A percentile compares a stretch with the other conserved stretches of the same genome.
Conservation (phyloP, 2,329 filamentous ascomycete genomes). For the Emericellopsis cladophorae region DNA sequence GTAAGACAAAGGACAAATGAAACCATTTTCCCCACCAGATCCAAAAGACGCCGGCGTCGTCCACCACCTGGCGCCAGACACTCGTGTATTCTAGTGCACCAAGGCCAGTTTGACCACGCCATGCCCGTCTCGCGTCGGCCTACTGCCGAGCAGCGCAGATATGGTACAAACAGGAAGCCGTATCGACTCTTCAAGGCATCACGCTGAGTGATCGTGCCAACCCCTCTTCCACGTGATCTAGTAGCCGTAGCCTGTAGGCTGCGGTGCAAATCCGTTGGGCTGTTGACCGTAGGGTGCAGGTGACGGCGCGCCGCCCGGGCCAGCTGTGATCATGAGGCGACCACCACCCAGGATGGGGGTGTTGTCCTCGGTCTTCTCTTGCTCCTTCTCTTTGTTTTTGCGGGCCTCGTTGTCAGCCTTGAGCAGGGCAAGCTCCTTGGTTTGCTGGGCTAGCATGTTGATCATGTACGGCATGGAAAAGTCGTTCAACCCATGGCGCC, state of each 20-base stretch:
- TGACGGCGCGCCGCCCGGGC: slow-evolving; percentile 48
- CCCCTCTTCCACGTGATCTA: slow-evolving; percentile 16
- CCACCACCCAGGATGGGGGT: slow-evolving; percentile 83
- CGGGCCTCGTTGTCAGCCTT: slow-evolving; percentile 96
- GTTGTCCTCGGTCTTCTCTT: slow-evolving; percentile 81
- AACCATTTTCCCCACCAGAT: neutral
- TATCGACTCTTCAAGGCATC: too few relatives aligned
- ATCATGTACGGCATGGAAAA: slow-evolving; percentile 99
- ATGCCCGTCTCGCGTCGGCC: too few relatives aligned
- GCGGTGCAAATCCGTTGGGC: slow-evolving; percentile 78
- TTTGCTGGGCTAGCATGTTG: slow-evolving; percentile 89
- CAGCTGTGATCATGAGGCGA: slow-evolving; percentile 91
- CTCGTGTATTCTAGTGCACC: too few relatives aligned
- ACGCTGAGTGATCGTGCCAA: too few relatives aligned
- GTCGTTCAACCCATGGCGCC: slow-evolving; percentile 87
- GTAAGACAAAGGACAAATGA: neutral
- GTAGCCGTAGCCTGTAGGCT: slow-evolving; percentile 68
- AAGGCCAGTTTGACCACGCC: too few relatives aligned
- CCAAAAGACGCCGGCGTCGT: too few relatives aligned
- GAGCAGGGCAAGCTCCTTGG: slow-evolving; percentile 67
- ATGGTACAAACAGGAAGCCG: too few relatives aligned
- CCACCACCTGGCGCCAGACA: too few relatives aligned
- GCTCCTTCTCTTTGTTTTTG: slow-evolving; percentile 59
- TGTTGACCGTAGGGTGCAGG: slow-evolving; percentile 56
- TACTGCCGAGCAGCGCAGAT: too few relatives aligned